Conservation (phyloP, 805 yeast species). For the Starmerella gropengiesseri region DNA sequence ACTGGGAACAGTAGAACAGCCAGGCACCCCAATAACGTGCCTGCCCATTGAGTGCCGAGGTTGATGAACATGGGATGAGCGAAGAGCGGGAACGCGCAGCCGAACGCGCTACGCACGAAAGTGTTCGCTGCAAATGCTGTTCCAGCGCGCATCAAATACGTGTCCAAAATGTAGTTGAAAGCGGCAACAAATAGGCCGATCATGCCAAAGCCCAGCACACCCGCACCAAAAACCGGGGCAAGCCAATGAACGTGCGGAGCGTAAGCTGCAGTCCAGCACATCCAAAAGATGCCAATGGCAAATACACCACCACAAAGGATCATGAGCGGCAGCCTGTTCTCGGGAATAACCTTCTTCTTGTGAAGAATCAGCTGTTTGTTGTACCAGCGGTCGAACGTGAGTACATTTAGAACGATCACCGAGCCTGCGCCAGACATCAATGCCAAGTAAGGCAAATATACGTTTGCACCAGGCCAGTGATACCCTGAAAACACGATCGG, state of each 20-base stretch:
- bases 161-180: conserved; percentile 61
- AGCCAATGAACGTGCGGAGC: conserved; percentile 65
- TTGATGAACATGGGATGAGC: conserved; percentile 57
- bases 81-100: conserved; percentile 63
- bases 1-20: conserved; percentile 51
- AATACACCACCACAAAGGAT: conserved; percentile 57
- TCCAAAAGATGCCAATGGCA: conserved; percentile 74
- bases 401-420: conserved; percentile 46
- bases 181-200: conserved; percentile 58
- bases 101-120: conserved; percentile 54
- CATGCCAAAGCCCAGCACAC: conserved; percentile 57
- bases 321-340: conserved; percentile 68
- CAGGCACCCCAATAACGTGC: conserved; percentile 54
- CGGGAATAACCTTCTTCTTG: conserved; percentile 56
- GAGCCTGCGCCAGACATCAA: conserved; percentile 56
- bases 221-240: conserved; percentile 60
- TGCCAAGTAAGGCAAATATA: conserved; percentile 72
- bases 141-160: conserved; percentile 61
- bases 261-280: conserved; percentile 80
- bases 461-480: conserved; percentile 44
- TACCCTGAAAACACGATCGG: conserved; percentile 43
- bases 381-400: conserved; percentile 45
- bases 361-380: conserved; percentile 36
- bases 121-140: conserved; percentile 70
- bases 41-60: conserved; percentile 72